These are phyloP conservation scores for Tremella yokohamensis DNA, from an alignment of 768 basidiomycete species.

Conservation along the genomic window DNA sequence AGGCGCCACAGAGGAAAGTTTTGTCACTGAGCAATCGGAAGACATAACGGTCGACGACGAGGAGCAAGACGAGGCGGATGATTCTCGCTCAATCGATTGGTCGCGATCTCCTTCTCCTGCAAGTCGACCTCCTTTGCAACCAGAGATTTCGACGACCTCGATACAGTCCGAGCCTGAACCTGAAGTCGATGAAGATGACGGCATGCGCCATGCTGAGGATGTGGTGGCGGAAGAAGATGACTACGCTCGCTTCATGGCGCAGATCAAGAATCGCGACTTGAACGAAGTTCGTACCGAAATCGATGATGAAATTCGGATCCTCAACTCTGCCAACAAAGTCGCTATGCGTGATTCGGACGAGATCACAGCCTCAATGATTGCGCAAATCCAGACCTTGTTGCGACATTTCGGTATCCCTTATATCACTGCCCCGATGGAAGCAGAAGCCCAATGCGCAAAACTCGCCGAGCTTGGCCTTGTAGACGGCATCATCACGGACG, in stretches of 20 bases:
- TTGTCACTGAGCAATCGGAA: too few relatives aligned
- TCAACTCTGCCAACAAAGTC: constrained; percentile 78
- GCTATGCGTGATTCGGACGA: constrained; percentile 94
- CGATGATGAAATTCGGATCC: constrained; percentile 76
- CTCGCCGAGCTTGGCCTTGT: constrained; percentile 79
- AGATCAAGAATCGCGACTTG: constrained; percentile 81
- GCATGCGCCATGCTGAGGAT: constrained; percentile 63
- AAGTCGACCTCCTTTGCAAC: constrained; percentile 35
- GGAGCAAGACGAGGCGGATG: constrained; percentile 33
- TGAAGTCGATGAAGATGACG: constrained; percentile 64
- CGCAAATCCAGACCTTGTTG: constrained; percentile 82
- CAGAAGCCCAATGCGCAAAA: constrained; percentile 96
- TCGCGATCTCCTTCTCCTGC: constrained; percentile 52
- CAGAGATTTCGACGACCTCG: constrained; percentile 47
- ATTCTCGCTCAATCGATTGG: constrained; percentile 51
- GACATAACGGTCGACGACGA: constrained; percentile 5
- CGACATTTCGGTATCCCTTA: constrained; percentile 95
- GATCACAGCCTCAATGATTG: constrained; percentile 88
- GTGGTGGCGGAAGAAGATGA: constrained; percentile 58
- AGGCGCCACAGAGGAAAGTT: too few relatives aligned
- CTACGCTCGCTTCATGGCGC: constrained; percentile 86
- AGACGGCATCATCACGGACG: constrained; percentile 97
- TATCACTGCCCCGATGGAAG: constrained; percentile 98
- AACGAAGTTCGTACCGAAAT: constrained; percentile 80
- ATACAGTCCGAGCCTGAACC: constrained; percentile 53